Evolutionary conservation across 1,284 basidiomycete genomes (phyloP), one percentile per base, ranked within the genome.

Genomic region (Boletellus deceptivus): DNA sequence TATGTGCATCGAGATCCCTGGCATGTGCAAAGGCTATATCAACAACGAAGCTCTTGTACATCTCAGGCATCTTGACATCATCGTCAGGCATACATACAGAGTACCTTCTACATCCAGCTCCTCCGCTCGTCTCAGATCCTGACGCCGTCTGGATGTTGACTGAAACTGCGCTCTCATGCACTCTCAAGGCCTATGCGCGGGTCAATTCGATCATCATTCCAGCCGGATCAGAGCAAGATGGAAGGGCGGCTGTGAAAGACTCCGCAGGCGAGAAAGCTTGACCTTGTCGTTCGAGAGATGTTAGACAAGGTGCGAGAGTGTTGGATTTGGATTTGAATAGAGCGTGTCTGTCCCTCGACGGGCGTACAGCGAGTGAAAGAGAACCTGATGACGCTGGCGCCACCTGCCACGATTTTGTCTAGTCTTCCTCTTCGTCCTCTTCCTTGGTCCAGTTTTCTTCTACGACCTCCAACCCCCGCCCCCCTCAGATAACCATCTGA

Each of bases 1-100:
- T 13, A 67, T 82, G 38, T 73, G 76, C 45, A 67, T 85, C 49
- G 76, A 81, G 57, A 73, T 83, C 31, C 82, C 84, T 17, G 65
- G 63, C 14, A 59, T 55, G 13, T 85, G 83, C 58, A 76, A 80
- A 47, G 56, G 64, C 4, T 84, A 86, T 55, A 60, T 86, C 29
- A 69, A 76, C 25, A 8, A 8, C 9, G 25, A 25, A 8, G 7
- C 22, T 24, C 27, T 53, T 31, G 39, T 17, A 10, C 36, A 14
- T 40, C 24, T 43, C 33, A 31, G 25, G 25, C 40, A 5, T 29
- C 47, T 36, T 40, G 50, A 39, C 33, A 6, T 11, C 36, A 16
- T 29, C 2, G 18, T 24, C 29, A 55, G 80, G 67, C 46, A 53
- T 83, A 46, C 60, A 75, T 34, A 60, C 60, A 6, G 65, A 75